Conservation (phyloP, 2,329 filamentous ascomycete species). For the Hysterium pulicare region DNA sequence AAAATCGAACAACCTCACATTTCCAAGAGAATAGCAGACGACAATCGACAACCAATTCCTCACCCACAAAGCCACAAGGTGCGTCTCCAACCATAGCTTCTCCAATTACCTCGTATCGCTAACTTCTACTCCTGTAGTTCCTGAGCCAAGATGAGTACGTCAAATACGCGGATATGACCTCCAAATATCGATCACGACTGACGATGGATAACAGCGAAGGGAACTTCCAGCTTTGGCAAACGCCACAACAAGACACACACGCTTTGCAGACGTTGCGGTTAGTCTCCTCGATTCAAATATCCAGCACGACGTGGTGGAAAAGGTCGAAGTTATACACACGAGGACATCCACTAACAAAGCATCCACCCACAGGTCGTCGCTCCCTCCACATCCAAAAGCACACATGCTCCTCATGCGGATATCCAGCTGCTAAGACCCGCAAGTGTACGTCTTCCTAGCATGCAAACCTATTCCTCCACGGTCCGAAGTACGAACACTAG, state of each 20-base stretch:
- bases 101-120: constrained; percentile 21
- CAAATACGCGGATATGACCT: constrained; percentile 15
- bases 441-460: constrained; percentile 74
- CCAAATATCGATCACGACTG: constrained; percentile 38
- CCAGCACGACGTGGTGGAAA: too few species aligned
- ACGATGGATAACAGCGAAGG: constrained; percentile 59
- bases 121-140: constrained; percentile 33
- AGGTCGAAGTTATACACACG: constrained; percentile 3
- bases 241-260: constrained; percentile 99
- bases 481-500: constrained; percentile 8
- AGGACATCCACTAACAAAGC: constrained; percentile 33
- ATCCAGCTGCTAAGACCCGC: constrained; percentile 93
- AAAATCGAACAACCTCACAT: constrained; percentile 6
- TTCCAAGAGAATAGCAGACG: constrained; percentile 4
- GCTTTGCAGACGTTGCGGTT: constrained; percentile 97
- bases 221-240: constrained; percentile 69
- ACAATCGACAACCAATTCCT: constrained; percentile 15
- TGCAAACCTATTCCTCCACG: constrained; percentile 4
- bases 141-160: constrained; percentile 60
- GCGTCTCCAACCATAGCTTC: constrained; percentile 2
- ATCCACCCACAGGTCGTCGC: constrained; percentile 66
- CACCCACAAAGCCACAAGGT: constrained; percentile 37
- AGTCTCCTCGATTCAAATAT: too few species aligned
- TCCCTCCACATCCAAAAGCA: constrained; percentile 99
- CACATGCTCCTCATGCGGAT: constrained; percentile 93